These are phyloP conservation scores for Sistotremastrum suecicum DNA, from an alignment of 768 basidiomycete species.

Conservation along the genomic window DNA sequence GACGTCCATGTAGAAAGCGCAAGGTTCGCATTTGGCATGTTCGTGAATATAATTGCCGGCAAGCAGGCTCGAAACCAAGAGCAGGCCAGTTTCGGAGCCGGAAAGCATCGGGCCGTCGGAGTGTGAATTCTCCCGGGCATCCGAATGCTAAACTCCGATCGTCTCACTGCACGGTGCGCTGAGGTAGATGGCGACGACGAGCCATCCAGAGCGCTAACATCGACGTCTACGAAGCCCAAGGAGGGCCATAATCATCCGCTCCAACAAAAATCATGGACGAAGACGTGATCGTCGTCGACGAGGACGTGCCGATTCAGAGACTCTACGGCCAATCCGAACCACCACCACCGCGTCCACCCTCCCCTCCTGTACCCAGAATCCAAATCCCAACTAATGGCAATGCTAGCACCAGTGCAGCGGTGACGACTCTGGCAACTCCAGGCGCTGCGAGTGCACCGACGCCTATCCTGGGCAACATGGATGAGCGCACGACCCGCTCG, in stretches of 20 bases:
- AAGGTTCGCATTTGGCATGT: too few species aligned
- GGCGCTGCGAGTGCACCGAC: slow-evolving; percentile 8
- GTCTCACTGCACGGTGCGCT: too few species aligned
- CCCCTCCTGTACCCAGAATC: slow-evolving; percentile 14
- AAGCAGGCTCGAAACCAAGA: too few species aligned
- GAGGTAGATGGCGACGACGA: too few species aligned
- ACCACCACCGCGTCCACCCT: slow-evolving; percentile 7
- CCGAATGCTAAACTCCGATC: too few species aligned
- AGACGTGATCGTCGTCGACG: slow-evolving; percentile 50
- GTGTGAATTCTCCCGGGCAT: too few species aligned
- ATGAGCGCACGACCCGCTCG: slow-evolving; percentile 47
- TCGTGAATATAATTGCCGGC: too few species aligned
- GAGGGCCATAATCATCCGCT: slow-evolving; percentile 6
- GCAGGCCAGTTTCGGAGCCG: too few species aligned
- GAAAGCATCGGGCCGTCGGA: too few species aligned
- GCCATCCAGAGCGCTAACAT: too few species aligned
- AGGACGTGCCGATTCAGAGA: slow-evolving; percentile 29
- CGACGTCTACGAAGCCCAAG: background rate
- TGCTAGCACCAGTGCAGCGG: slow-evolving; percentile 19
- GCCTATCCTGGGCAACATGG: too few species aligned
- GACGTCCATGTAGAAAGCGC: too few species aligned
- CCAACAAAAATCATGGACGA: slow-evolving; percentile 30
- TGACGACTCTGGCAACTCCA: slow-evolving; percentile 22
- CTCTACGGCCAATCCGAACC: slow-evolving; percentile 10
- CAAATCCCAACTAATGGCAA: slow-evolving; percentile 12